phyloP scores from a whole-genome alignment of 163 green algal genomes.

The Botryococcus braunii region DNA sequence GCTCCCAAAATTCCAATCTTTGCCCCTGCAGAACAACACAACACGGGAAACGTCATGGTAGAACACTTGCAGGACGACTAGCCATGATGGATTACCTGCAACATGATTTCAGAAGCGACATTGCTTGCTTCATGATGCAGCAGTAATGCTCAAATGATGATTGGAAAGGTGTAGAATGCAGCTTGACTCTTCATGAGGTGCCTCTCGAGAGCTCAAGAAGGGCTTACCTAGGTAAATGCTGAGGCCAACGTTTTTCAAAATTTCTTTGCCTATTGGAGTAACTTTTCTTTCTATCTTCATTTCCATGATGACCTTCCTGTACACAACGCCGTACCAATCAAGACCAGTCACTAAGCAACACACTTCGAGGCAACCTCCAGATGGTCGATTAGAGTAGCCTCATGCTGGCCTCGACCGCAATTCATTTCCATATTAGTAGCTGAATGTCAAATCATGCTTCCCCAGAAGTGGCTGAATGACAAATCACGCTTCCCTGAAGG shows the following conservation, averaged over 20 bases:
- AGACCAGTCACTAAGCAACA: too few species aligned
- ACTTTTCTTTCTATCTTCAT: slow-evolving; percentile 27
- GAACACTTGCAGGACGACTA: slow-evolving; percentile 20
- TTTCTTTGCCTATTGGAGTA: slow-evolving; percentile 67
- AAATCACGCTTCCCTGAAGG: too few species aligned
- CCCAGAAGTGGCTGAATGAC: too few species aligned
- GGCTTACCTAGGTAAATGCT: slow-evolving; percentile 46
- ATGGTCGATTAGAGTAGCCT: too few species aligned
- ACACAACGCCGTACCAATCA: too few species aligned
- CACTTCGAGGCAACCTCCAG: too few species aligned
- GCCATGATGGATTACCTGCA: not conserved
- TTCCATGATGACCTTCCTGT: slow-evolving; percentile 50
- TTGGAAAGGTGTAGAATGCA: not conserved
- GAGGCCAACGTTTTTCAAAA: slow-evolving; percentile 68
- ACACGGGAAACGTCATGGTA: too few species aligned
- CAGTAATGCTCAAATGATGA: not conserved
- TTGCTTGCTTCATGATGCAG: not conserved
- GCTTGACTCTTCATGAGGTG: not conserved
- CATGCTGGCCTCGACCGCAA: too few species aligned
- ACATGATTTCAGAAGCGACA: not conserved
- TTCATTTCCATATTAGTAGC: too few species aligned
- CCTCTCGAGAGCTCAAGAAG: too few species aligned
- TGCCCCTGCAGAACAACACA: slow-evolving; percentile 35
- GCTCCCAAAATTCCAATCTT: slow-evolving; percentile 74
- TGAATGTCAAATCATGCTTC: too few species aligned